Evolutionary conservation across 805 yeast genomes (phyloP), one percentile per base, ranked within the genome.

Genomic region (Wickerhamiella alocasiicola): DNA sequence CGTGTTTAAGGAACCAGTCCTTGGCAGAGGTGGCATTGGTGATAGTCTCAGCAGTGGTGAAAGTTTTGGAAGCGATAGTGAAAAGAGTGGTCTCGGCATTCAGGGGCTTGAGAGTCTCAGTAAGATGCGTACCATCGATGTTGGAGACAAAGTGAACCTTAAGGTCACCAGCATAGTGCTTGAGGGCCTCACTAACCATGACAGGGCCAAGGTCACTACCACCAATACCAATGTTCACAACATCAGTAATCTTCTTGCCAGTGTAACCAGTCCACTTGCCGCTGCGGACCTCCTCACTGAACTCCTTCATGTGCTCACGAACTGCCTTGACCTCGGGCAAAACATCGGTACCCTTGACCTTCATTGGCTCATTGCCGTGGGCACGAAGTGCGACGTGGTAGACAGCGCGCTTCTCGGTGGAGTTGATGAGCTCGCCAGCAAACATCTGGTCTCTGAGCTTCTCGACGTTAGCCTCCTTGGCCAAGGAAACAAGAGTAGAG

Each of bases 171-270:
- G 81, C 72, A 65, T 88, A 91, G 52, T 82, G 79, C 71, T 88
- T 91, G 60, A 91, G 73, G 31, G 98, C 96, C 69, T 91, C 97
- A 47, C 96, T 84, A 55, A 91, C 97, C 98, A 91, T 91, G 41
- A 91, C 97, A 34, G 98, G 98, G 55, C 98, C 98, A 55, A 91
- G 73, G 65, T 91, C 98, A 21, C 96, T 85, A 54, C 98, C 98
- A 61, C 98, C 98, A 60, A 91, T 91, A 65, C 98, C 98, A 55
- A 91, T 83, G 73, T 91, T 91, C 57, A 91, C 97, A 43, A 91
- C 77, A 57, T 84, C 94, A 54, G 91, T 81, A 66, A 91, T 88
- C 54, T 70, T 66, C 73, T 85, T 84, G 53, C 97, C 97, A 52
- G 96, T 78, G 74, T 81, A 88, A 61, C 98, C 98, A 55, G 75